Percentiles rank a stretch among this genome's conserved stretches.
phyloP scores from a whole-genome alignment of 2,329 filamentous ascomycete genomes.

The Cladosporium sp. region DNA sequence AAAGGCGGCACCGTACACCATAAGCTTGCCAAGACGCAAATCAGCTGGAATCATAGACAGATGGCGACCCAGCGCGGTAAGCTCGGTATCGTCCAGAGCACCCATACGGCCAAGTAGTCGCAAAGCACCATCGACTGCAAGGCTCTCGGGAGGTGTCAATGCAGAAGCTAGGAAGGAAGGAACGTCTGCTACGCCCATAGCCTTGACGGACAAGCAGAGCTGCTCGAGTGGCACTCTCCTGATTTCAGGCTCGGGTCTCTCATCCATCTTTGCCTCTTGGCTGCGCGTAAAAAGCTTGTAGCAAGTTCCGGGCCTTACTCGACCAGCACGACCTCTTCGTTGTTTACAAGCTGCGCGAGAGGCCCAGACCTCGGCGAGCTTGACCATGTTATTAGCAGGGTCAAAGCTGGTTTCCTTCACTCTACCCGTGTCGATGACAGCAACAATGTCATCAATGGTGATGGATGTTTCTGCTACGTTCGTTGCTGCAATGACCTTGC shows the following conservation, averaged over 20 bases:
- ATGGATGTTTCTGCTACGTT: conserved; percentile 99
- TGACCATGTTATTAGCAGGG: conserved; percentile 87
- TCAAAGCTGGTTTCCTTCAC: conserved; percentile 98
- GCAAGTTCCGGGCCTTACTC: conserved; percentile 86
- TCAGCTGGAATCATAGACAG: conserved; percentile 95
- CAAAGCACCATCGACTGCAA: conserved; percentile 84
- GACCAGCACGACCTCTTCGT: conserved; percentile 85
- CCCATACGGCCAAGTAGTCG: conserved; percentile 80
- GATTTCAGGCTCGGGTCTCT: conserved; percentile 90
- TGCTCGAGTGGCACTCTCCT: conserved; percentile 90
- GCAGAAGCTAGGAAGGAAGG: conserved; percentile 78
- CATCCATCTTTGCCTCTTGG: conserved; percentile 80
- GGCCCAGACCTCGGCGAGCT: conserved; percentile 92
- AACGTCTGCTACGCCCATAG: conserved; percentile 88
- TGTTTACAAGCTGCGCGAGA: conserved; percentile 94
- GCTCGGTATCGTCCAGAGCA: conserved; percentile 77
- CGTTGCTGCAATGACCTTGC: conserved; percentile 91
- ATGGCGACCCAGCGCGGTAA: conserved; percentile 89
- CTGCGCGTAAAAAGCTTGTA: conserved; percentile 93
- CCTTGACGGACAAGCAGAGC: conserved; percentile 88
- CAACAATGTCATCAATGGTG: conserved; percentile 95
- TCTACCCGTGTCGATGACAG: conserved; percentile 89
- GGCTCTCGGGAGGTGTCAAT: conserved; percentile 80
- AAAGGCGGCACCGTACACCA: conserved; percentile 94
- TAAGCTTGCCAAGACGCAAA: conserved; percentile 86